Evolutionary conservation across 495 filamentous ascomycete species (phyloP).

Genomic region (Copromyces sp.): DNA sequence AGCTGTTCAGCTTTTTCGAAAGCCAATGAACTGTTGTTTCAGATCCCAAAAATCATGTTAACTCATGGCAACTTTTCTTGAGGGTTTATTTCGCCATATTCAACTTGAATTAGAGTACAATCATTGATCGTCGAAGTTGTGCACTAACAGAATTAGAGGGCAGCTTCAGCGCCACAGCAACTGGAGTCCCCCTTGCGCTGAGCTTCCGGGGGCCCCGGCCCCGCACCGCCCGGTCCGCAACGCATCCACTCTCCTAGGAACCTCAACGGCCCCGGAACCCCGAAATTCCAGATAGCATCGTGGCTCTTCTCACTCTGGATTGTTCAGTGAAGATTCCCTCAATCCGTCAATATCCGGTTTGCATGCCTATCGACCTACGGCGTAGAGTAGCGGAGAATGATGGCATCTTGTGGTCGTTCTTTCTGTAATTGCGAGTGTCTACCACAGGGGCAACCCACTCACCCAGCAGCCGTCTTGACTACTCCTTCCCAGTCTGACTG

Average conservation of each 20-base stretch:
- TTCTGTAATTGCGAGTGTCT: neutral
- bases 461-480: neutral
- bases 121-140: neutral
- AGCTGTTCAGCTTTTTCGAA: neutral
- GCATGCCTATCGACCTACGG: neutral
- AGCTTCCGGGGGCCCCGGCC: neutral
- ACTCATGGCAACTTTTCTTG: too few species aligned
- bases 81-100: neutral
- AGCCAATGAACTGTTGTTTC: neutral
- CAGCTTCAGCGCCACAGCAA: neutral
- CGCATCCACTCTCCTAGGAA: neutral
- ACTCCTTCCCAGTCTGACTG: neutral
- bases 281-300: neutral
- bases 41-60: neutral
- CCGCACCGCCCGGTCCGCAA: neutral
- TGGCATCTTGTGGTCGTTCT: neutral
- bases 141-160: neutral
- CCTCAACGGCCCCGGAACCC: neutral
- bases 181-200: neutral
- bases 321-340: neutral
- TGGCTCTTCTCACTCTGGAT: neutral
- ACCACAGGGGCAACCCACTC: neutral
- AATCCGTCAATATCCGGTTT: neutral
- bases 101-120: neutral
- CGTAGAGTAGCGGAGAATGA: neutral